Conservation (phyloP, 371 early-diverging fungal species). For the Capillidium heterosporum region DNA sequence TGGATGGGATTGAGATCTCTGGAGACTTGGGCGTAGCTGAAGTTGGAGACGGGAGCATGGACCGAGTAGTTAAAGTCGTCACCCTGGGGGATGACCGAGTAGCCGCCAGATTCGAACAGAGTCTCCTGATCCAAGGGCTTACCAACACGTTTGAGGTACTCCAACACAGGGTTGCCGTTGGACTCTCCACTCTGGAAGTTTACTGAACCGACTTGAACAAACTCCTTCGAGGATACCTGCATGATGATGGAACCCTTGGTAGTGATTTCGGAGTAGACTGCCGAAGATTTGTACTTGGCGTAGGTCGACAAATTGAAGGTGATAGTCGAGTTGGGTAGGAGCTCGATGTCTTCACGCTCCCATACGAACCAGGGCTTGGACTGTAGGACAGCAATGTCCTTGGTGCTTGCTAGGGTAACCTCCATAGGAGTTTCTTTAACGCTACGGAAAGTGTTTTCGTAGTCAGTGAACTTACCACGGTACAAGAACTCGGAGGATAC, state of each 20-base stretch:
- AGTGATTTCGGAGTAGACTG: slow-evolving; percentile 39
- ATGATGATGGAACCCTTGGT: slow-evolving; percentile 67
- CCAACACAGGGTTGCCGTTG: slow-evolving; percentile 63
- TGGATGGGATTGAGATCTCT: slow-evolving; percentile 93
- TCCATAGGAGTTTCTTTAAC: slow-evolving; percentile 68
- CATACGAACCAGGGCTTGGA: slow-evolving; percentile 84
- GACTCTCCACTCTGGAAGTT: slow-evolving; percentile 52
- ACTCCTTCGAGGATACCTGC: slow-evolving; percentile 68
- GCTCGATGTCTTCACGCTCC: slow-evolving; percentile 37
- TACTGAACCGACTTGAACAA: slow-evolving; percentile 66
- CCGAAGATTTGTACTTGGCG: slow-evolving; percentile 57
- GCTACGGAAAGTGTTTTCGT: slow-evolving; percentile 65
- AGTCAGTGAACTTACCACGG: slow-evolving; percentile 73
- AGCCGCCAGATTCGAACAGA: slow-evolving; percentile 74
- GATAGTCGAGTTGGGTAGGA: slow-evolving; percentile 50
- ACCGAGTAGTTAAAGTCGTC: slow-evolving; percentile 68
- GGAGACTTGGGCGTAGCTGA: slow-evolving; percentile 72
- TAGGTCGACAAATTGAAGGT: slow-evolving; percentile 71
- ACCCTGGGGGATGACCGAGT: slow-evolving; percentile 76
- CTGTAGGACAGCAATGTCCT: slow-evolving; percentile 74
- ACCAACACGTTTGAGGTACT: slow-evolving; percentile 62
- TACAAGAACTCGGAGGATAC: slow-evolving; percentile 76
- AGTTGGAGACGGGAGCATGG: slow-evolving; percentile 62
- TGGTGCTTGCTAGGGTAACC: slow-evolving; percentile 47
- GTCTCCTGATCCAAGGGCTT: slow-evolving; percentile 63